Percentiles rank a stretch among this genome's conserved stretches.
These are phyloP conservation scores for Protomyces pachydermus DNA, from an alignment of 1,139 yeast species.

Conservation along the genomic window DNA sequence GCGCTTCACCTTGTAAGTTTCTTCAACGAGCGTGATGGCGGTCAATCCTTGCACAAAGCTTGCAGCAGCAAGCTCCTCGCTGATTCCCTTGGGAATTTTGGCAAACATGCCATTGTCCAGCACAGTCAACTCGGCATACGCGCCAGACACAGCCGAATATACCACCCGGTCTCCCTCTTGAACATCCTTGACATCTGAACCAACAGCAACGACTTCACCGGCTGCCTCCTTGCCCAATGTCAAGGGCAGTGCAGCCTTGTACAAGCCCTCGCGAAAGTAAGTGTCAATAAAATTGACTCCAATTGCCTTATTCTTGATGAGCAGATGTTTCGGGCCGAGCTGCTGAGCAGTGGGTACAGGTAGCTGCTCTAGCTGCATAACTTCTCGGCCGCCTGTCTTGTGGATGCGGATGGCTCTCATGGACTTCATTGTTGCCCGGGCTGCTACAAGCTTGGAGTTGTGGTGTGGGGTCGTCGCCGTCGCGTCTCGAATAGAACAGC, in stretches of 20 bases:
- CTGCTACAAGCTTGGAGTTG: too few species aligned
- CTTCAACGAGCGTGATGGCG: conserved; percentile 62
- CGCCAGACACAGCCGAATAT: conserved; percentile 50
- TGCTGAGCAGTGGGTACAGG: conserved; percentile 56
- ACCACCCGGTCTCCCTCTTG: conserved; percentile 65
- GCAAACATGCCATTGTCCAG: conserved; percentile 58
- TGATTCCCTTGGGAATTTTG: conserved; percentile 49
- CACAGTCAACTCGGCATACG: conserved; percentile 47
- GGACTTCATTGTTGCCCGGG: conserved; percentile 35
- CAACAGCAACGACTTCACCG: conserved; percentile 67
- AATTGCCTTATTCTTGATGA: conserved; percentile 65
- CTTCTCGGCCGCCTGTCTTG: conserved; percentile 55
- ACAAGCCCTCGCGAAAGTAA: conserved; percentile 72
- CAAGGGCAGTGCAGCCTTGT: conserved; percentile 45
- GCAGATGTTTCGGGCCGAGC: conserved; percentile 37
- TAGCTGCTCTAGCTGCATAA: conserved; percentile 50
- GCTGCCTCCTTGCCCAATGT: conserved; percentile 71
- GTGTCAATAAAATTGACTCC: conserved; percentile 80
- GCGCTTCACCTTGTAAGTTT: conserved; percentile 59
- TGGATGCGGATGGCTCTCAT: conserved; percentile 58
- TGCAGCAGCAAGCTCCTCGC: conserved; percentile 57
- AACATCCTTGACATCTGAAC: conserved; percentile 53
- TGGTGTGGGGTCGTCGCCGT: too few species aligned
- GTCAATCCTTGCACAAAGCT: conserved; percentile 69
- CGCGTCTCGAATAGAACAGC: not conserved